Conservation (phyloP, 805 yeast species). For the Suhomyces canberraensis region DNA sequence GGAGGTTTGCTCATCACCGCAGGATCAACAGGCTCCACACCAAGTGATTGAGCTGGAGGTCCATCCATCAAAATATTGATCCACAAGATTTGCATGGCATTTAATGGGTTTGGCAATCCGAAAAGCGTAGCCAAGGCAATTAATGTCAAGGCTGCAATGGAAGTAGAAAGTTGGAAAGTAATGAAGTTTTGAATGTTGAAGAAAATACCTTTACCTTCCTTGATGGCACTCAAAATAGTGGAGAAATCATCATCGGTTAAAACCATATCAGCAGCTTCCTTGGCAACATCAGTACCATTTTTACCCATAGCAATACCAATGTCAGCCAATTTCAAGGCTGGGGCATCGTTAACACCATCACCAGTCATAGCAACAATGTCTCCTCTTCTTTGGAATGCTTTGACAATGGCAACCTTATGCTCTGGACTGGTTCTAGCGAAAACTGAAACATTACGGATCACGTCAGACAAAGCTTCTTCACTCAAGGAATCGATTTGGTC, state of each 20-base stretch:
- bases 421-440: constrained; percentile 96
- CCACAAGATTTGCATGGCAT: constrained; percentile 98
- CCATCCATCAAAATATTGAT: constrained; percentile 98
- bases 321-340: constrained; percentile 94
- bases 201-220: constrained; percentile 95
- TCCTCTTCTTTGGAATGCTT: constrained; percentile 85
- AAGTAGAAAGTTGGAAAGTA: constrained; percentile 93
- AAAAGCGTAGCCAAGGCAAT: constrained; percentile 85
- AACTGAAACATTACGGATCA: constrained; percentile 78
- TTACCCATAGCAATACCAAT: constrained; percentile 93
- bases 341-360: constrained; percentile 98
- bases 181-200: constrained; percentile 92
- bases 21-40: constrained; percentile 96
- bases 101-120: constrained; percentile 88
- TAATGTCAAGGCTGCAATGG: constrained; percentile 89
- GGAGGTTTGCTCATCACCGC: constrained; percentile 98
- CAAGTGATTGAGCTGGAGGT: constrained; percentile 96
- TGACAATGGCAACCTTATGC: constrained; percentile 85
- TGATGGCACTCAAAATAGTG: constrained; percentile 77
- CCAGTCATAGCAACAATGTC: constrained; percentile 99
- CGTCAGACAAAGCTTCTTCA: constrained; percentile 69
- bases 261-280: constrained; percentile 98
- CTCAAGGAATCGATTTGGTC: constrained; percentile 72
- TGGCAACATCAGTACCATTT: constrained; percentile 97
- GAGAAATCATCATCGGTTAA: constrained; percentile 95